phyloP scores from a whole-genome alignment of 345 rosid genomes.

The Salix udensis region DNA sequence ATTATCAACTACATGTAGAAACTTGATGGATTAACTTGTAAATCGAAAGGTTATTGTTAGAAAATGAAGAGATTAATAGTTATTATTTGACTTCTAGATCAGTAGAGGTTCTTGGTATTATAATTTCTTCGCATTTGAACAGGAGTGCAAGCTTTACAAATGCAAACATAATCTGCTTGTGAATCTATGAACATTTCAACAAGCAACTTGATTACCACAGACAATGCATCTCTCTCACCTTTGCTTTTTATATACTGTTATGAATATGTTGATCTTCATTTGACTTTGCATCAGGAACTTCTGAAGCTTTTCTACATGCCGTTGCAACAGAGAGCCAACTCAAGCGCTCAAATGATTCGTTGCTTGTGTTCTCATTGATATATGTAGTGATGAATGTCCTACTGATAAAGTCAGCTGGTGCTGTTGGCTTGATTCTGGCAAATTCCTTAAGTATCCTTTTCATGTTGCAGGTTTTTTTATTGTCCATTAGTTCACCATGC shows the following conservation, averaged over 20 bases:
- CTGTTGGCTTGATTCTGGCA: conserved; percentile 84
- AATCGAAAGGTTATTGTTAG: neutral
- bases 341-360: conserved; percentile 65
- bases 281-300: conserved; percentile 62
- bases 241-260: no score
- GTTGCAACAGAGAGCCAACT: conserved; percentile 79
- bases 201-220: neutral
- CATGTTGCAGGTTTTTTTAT: neutral
- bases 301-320: conserved; percentile 93
- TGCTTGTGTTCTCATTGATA: conserved; percentile 69
- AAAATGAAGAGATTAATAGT: neutral
- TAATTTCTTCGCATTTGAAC: neutral
- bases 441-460: conserved; percentile 83
- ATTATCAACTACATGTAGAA: neutral
- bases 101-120: neutral
- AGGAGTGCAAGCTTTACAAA: neutral
- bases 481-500: neutral
- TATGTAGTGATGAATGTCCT: conserved; percentile 56
- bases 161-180: neutral
- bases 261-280: conserved; percentile 15
- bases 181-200: neutral
- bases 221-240: neutral
- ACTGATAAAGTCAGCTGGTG: conserved; percentile 70
- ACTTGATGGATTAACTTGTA: neutral
- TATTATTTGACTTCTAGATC: neutral